These are phyloP conservation scores for Hirsutella thompsonii DNA, from an alignment of 2,329 filamentous ascomycete genomes.

Conservation along the genomic window DNA sequence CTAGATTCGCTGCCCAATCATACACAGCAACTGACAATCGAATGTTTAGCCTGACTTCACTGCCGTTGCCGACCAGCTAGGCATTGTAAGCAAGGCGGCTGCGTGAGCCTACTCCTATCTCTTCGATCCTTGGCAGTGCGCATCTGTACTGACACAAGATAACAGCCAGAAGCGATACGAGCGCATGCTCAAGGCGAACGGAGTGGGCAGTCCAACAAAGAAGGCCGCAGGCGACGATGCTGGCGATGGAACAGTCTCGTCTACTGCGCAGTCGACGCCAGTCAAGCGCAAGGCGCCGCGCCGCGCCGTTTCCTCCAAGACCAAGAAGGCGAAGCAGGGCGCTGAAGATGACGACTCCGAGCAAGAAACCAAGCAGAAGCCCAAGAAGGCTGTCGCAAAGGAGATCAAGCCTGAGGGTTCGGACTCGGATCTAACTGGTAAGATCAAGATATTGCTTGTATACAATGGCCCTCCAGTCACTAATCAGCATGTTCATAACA, in stretches of 20 bases:
- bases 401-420: slow-evolving; percentile 10
- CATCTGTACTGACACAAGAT: background rate
- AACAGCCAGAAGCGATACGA: slow-evolving; percentile 54
- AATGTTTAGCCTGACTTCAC: slow-evolving; percentile 46
- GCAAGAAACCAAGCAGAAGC: slow-evolving; percentile 7
- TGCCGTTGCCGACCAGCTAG: slow-evolving; percentile 49
- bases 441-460: background rate
- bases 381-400: slow-evolving; percentile 8
- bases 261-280: slow-evolving; percentile 11
- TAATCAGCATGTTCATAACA: too few species aligned
- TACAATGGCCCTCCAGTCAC: too few species aligned
- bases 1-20: background rate
- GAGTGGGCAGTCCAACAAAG: slow-evolving; percentile 20
- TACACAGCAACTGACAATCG: background rate
- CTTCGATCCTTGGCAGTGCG: background rate
- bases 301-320: slow-evolving; percentile 6
- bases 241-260: slow-evolving; percentile 3
- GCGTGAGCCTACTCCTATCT: slow-evolving; percentile 41
- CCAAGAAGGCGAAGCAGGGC: slow-evolving; percentile 12
- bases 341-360: slow-evolving; percentile 12
- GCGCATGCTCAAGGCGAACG: slow-evolving; percentile 48
- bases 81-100: slow-evolving; percentile 51
- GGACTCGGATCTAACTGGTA: slow-evolving; percentile 14
- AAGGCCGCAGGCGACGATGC: slow-evolving; percentile 3
- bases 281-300: slow-evolving; percentile 17